Base-by-base conservation (phyloP, 805 yeast species). In the Saccharomycopsis microspora region DNA sequence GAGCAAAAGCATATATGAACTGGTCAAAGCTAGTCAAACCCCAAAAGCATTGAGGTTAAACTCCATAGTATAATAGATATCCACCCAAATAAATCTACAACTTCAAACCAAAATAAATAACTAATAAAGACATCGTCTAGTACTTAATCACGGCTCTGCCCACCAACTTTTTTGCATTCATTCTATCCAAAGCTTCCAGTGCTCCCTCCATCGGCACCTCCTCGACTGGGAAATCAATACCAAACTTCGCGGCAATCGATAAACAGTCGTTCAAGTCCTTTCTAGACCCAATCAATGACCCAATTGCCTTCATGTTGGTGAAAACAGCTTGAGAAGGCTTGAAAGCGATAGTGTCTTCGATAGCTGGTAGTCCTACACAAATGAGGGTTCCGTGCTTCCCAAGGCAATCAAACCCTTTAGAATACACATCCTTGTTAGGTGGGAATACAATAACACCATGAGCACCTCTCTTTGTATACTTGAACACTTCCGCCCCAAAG, bases 401-500 rank as follows among this genome's bases (percentile, higher is more conserved):
- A 8, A 58, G 35, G 38, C 46, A 52, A 5, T 45, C 39, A 10
- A 51, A 35, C 11, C 59, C 54, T 34, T 54, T 51, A 43, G 43
- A 46, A 44, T 54, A 54, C 10, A 56, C 44, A 11, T 44, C 29
- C 8, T 41, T 56, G 28, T 37, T 27, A 19, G 55, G 51, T 32
- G 48, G 44, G 38, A 45, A 45, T 1, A 45, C 48, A 57, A 80
- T 74, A 47, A 70, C 84, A 63, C 81, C 87, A 59, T 80, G 88
- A 44, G 82, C 75, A 58, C 84, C 84, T 60, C 82, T 81, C 53
- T 70, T 60, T 51, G 82, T 76, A 45, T 73, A 75, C 39, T 64
- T 67, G 44, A 58, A 57, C 48, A 68, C 63, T 33, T 55, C 52
- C 49, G 64, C 66, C 40, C 68, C 75, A 41, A 76, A 62, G 60